Percentiles rank a stretch among this genome's conserved stretches.
Conservation (phyloP, 768 basidiomycete genomes). For the Suillus bovinus region DNA sequence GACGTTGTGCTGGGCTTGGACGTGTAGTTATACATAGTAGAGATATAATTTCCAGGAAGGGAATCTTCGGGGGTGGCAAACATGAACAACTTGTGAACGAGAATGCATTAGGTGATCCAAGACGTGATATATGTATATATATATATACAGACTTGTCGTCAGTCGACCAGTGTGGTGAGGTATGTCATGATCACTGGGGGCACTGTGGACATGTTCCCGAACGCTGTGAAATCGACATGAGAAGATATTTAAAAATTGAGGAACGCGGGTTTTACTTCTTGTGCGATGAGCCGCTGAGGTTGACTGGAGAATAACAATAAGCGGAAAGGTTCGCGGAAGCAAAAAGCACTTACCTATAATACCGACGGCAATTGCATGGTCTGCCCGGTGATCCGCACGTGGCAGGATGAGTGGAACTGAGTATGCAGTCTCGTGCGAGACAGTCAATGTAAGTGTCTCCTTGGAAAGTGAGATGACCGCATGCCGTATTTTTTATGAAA, state of each 20-base stretch:
- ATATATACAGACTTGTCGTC: constrained; percentile 17
- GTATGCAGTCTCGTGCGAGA: constrained; percentile 38
- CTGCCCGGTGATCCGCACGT: constrained; percentile 38
- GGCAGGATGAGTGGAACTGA: constrained; percentile 51
- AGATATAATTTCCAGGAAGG: background rate
- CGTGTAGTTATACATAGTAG: constrained; percentile 21
- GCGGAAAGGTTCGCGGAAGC: constrained; percentile 9
- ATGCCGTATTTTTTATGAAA: constrained; percentile 49
- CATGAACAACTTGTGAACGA: background rate
- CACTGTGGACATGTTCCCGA: constrained; percentile 43
- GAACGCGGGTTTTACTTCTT: constrained; percentile 40
- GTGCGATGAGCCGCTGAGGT: constrained; percentile 50
- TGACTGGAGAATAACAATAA: constrained; percentile 36
- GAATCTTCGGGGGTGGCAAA: background rate
- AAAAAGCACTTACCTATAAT: constrained; percentile 44
- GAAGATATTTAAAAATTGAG: constrained; percentile 12
- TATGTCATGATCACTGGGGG: constrained; percentile 12
- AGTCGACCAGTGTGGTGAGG: background rate
- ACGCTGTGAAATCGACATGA: constrained; percentile 27
- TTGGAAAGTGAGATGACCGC: constrained; percentile 54
- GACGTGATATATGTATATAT: constrained; percentile 6
- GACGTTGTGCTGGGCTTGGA: constrained; percentile 62
- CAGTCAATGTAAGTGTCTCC: constrained; percentile 56
- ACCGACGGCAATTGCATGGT: constrained; percentile 54
- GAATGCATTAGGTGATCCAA: constrained; percentile 5